Evolutionary conservation across 805 yeast genomes (phyloP).

Genomic region (Wickerhamomyces silvicola): DNA sequence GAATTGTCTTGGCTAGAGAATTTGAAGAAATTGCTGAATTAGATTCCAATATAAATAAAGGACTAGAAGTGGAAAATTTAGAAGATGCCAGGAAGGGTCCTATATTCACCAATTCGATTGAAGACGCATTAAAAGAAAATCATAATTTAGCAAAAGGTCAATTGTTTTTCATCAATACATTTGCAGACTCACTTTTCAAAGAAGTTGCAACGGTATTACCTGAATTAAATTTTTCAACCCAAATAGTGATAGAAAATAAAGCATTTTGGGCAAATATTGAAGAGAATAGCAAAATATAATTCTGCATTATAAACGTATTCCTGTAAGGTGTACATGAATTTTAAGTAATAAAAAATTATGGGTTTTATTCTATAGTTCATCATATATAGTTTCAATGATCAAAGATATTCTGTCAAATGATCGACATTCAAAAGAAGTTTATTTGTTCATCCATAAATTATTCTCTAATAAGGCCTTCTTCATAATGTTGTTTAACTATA

Average conservation of each 20-base stretch:
- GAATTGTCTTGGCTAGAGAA: slow-evolving; percentile 69
- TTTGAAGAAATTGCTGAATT: slow-evolving; percentile 60
- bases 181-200: slow-evolving; percentile 71
- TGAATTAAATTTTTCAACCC: slow-evolving; percentile 48
- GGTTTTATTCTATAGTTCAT: too few species aligned
- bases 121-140: slow-evolving; percentile 38
- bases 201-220: slow-evolving; percentile 59
- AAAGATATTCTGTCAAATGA: too few species aligned
- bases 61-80: slow-evolving; percentile 18
- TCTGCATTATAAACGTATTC: too few species aligned
- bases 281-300: too few species aligned
- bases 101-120: slow-evolving; percentile 31
- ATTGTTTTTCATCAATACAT: slow-evolving; percentile 73
- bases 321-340: too few species aligned
- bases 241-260: slow-evolving; percentile 47
- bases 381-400: too few species aligned
- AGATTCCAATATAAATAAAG: slow-evolving; percentile 30
- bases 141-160: slow-evolving; percentile 64
- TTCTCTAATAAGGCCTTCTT: slow-evolving; percentile 28
- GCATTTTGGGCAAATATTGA: slow-evolving; percentile 41
- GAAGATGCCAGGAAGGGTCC: slow-evolving; percentile 15
- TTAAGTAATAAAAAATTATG: too few species aligned
- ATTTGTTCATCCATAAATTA: too few species aligned
- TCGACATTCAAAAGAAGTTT: too few species aligned
- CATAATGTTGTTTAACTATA: slow-evolving; percentile 59